Base-by-base conservation (phyloP, 192 early-diverging fungal genomes). In the Obelidium mucronatum region DNA sequence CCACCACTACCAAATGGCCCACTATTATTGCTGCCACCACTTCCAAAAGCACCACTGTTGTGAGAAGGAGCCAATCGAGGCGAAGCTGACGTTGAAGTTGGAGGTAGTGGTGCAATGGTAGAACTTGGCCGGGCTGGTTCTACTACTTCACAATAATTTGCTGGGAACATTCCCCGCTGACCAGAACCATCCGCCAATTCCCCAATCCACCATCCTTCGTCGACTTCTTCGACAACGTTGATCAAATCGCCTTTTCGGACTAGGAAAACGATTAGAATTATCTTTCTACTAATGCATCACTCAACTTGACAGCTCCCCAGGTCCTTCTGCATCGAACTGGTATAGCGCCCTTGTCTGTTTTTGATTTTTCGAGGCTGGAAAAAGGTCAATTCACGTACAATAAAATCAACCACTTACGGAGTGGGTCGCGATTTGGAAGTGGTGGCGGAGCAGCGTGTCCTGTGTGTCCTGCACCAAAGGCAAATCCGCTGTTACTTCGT, bases 161-260 rank as follows among this genome's bases (percentile, higher is more conserved):
- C 87, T 34, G 97, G 97, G 82, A 99, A 98, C 84, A 99, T 93
- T 6, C 97, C 97, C n/a, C 68, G 80, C 3, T 76, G 80, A 48
- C 92, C 91, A 58, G 80, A 77, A 8, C 86, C 82, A 78, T 94
- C 90, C n/a, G 85, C 79, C 11, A 94, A 74, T 80, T 92, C 90
- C 31, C 97, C 97, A 36, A 91, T 83, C 95, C 96, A 97, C 97
- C 97, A 99, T 0, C 96, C 96, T 56, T 94, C 91, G 67, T 97
- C 94, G 42, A 97, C 90, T 76, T 94, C 93, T 54, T 93, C 90
- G 2, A 90, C 85, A 1, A 99, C 92, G 33, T 89, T 88, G 70
- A 99, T 92, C 61, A 97, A 86, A 69, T 99, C 96, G 2, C 94
- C 96, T 66, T 88, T 91, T 22, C 88, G 85, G 37, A 99, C 87